A percentile compares a stretch with the other conserved stretches of the same genome.
These are phyloP conservation scores for Pseudozyma tsukubaensis DNA, from an alignment of 1,284 basidiomycete genomes.

Conservation along the genomic window DNA sequence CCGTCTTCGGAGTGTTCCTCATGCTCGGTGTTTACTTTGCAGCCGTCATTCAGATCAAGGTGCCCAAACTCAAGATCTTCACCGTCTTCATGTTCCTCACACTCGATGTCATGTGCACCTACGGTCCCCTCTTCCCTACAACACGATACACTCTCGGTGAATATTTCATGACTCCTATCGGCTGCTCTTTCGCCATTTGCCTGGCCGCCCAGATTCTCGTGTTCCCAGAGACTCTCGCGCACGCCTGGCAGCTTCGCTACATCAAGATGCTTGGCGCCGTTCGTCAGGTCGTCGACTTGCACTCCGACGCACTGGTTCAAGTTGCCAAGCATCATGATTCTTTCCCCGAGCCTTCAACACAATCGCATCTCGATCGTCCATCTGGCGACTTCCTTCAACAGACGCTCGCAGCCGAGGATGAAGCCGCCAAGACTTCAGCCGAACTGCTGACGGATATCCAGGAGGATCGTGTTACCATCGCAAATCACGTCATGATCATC, in stretches of 20 bases:
- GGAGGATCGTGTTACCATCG: conserved; percentile 15
- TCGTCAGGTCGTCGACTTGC: conserved; percentile 26
- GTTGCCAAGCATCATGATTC: conserved; percentile 15
- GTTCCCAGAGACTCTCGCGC: conserved; percentile 80
- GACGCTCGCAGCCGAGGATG: conserved; percentile 27
- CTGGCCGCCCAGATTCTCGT: conserved; percentile 72
- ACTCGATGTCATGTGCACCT: conserved; percentile 55
- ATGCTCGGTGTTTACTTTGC: conserved; percentile 76
- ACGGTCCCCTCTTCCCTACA: conserved; percentile 76
- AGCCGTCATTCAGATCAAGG: conserved; percentile 75
- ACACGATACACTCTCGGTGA: conserved; percentile 75
- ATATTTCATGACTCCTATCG: conserved; percentile 58
- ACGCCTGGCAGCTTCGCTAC: conserved; percentile 70
- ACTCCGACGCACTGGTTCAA: conserved; percentile 24
- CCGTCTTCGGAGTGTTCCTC: conserved; percentile 78
- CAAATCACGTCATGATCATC: conserved; percentile 30
- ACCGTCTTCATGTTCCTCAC: conserved; percentile 70
- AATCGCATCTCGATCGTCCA: conserved; percentile 5
- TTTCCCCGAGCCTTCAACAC: neutral
- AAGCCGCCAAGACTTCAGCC: conserved; percentile 20
- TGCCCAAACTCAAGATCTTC: conserved; percentile 75
- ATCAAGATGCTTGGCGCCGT: conserved; percentile 29
- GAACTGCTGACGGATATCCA: conserved; percentile 21
- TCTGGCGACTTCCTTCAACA: conserved; percentile 19
- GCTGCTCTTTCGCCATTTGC: conserved; percentile 48